phyloP scores from a whole-genome alignment of 2,329 filamentous ascomycete species.

The Hymenoscyphus scutula region DNA sequence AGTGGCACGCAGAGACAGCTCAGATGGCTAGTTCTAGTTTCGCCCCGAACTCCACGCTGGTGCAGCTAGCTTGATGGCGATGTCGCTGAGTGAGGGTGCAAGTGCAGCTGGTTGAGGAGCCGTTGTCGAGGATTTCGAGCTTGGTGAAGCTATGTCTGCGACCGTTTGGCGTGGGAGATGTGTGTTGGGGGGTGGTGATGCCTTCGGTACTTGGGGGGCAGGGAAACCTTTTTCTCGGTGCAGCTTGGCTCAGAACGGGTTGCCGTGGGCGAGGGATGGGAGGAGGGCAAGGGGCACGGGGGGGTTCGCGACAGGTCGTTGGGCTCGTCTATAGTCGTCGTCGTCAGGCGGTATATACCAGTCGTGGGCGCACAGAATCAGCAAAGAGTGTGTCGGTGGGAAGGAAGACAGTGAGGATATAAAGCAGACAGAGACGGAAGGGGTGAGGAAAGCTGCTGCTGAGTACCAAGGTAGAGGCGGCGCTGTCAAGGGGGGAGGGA shows the following conservation, averaged over 20 bases:
- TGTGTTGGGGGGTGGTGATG: neutral
- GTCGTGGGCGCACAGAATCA: neutral
- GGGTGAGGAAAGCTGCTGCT: neutral
- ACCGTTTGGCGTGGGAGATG: neutral
- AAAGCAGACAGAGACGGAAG: conserved; percentile 1
- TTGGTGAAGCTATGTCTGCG: neutral
- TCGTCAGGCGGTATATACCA: conserved; percentile 5
- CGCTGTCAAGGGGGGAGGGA: conserved; percentile 2
- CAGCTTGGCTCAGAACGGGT: conserved; percentile 4
- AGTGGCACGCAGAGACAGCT: conserved; percentile 34
- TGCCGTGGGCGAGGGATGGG: neutral
- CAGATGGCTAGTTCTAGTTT: conserved; percentile 27
- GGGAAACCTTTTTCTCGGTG: conserved; percentile 22
- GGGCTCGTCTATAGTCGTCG: conserved; percentile 6
- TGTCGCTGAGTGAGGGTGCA: conserved; percentile 18
- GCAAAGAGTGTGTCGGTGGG: neutral
- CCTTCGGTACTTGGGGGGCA: conserved; percentile 20
- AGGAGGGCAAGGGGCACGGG: neutral
- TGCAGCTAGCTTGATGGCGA: conserved; percentile 20
- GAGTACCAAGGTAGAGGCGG: neutral
- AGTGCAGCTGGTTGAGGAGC: conserved; percentile 10
- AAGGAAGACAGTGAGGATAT: neutral
- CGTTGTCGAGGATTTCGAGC: conserved; percentile 14
- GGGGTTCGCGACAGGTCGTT: conserved; percentile 8
- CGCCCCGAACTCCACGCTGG: conserved; percentile 29